These are phyloP conservation scores for Tilletia indica DNA, from an alignment of 1,284 basidiomycete species.

Conservation along the genomic window DNA sequence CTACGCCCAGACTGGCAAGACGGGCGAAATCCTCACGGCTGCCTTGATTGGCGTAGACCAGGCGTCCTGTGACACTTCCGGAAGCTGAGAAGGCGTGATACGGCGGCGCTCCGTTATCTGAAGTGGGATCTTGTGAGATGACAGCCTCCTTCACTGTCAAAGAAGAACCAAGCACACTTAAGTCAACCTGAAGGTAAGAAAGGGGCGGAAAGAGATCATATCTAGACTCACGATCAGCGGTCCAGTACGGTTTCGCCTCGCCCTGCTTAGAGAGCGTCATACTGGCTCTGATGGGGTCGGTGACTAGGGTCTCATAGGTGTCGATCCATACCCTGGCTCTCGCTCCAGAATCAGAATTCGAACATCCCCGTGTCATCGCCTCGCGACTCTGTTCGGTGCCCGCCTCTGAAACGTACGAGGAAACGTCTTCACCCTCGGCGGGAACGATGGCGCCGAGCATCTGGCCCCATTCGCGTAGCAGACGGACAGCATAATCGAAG, in stretches of 20 bases:
- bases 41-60: slow-evolving; percentile 82
- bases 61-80: slow-evolving; percentile 61
- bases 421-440: slow-evolving; percentile 24
- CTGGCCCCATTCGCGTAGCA: slow-evolving; percentile 44
- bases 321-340: slow-evolving; percentile 47
- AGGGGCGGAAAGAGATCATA: slow-evolving; percentile 46
- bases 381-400: slow-evolving; percentile 37
- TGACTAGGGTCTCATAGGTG: slow-evolving; percentile 51
- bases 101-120: slow-evolving; percentile 57
- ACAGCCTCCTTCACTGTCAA: slow-evolving; percentile 54
- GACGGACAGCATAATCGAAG: slow-evolving; percentile 36
- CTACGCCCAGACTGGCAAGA: slow-evolving; percentile 62
- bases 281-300: slow-evolving; percentile 35
- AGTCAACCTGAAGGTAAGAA: slow-evolving; percentile 59
- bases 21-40: slow-evolving; percentile 71
- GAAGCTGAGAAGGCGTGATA: slow-evolving; percentile 58
- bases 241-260: slow-evolving; percentile 51
- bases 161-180: neutral
- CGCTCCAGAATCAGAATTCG: neutral
- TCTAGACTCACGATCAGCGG: slow-evolving; percentile 58
- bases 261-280: slow-evolving; percentile 26
- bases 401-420: slow-evolving; percentile 41
- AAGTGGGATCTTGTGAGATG: slow-evolving; percentile 59
- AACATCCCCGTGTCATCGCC: slow-evolving; percentile 27
- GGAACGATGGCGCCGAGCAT: slow-evolving; percentile 38